Percentiles rank a stretch among this genome's conserved stretches.
Evolutionary conservation across 257 asterid genomes (phyloP).

Genomic region (Solanum infundibuliforme): DNA sequence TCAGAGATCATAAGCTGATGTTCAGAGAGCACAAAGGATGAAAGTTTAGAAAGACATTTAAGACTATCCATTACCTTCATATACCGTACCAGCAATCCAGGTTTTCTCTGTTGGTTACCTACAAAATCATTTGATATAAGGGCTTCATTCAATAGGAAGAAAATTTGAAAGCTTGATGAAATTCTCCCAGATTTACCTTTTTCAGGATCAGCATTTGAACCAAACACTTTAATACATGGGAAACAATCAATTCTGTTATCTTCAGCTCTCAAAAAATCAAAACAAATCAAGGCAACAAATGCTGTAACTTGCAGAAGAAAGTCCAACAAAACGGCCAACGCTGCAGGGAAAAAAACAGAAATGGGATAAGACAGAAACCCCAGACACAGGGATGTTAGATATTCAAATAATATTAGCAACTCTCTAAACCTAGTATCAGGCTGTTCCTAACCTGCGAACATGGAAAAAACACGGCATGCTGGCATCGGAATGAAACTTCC

Average conservation of each 20-base stretch:
- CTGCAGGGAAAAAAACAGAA: conserved; percentile 35
- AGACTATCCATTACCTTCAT: conserved; percentile 63
- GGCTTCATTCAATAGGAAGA: conserved; percentile 4
- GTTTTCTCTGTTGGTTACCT: conserved; percentile 68
- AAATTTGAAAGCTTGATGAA: neutral
- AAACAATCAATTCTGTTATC: conserved; percentile 85
- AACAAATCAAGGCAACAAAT: conserved; percentile 88
- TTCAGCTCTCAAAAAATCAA: conserved; percentile 93
- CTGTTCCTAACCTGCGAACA: conserved; percentile 79
- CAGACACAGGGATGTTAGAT: neutral
- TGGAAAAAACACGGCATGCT: conserved; percentile 94
- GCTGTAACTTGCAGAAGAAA: conserved; percentile 98
- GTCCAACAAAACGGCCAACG: conserved; percentile 95
- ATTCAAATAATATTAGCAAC: neutral
- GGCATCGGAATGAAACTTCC: conserved; percentile 99
- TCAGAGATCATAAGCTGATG: neutral
- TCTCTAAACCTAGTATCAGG: neutral
- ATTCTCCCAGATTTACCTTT: conserved; percentile 38
- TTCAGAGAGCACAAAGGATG: neutral
- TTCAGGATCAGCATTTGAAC: conserved; percentile 53
- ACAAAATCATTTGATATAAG: conserved; percentile 17
- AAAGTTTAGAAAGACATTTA: neutral
- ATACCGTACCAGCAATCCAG: conserved; percentile 76
- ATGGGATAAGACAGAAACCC: conserved; percentile 3
- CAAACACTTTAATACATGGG: conserved; percentile 63